phyloP scores from a whole-genome alignment of 208 protist genomes.

The Acanthamoeba comandoni region DNA sequence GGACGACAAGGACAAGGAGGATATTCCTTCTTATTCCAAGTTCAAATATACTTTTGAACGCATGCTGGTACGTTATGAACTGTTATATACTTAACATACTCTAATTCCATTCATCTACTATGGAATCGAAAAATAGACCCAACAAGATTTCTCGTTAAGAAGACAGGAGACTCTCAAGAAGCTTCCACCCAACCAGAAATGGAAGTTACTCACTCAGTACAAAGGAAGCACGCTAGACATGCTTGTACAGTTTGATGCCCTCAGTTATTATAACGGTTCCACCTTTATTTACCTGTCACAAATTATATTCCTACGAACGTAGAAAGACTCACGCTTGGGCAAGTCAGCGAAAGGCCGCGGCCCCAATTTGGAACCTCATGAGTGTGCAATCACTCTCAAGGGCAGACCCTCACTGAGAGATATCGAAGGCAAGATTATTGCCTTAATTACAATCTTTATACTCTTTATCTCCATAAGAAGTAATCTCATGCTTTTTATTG shows the following conservation, averaged over 20 bases:
- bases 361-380: constrained; percentile 18
- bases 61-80: constrained; percentile 35
- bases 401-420: constrained; percentile 25
- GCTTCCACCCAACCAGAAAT: constrained; percentile 64
- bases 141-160: constrained; percentile 51
- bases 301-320: background rate
- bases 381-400: constrained; percentile 30
- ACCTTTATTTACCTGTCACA: background rate
- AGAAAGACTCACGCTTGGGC: constrained; percentile 31
- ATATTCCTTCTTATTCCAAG: constrained; percentile 71
- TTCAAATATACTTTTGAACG: constrained; percentile 64
- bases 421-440: constrained; percentile 5
- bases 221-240: constrained; percentile 58
- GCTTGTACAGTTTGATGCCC: constrained; percentile 21
- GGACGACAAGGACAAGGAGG: constrained; percentile 36
- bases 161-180: constrained; percentile 64
- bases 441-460: background rate
- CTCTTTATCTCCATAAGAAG: too few relatives aligned
- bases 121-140: constrained; percentile 13
- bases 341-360: constrained; percentile 30
- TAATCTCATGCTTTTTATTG: too few relatives aligned
- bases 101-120: background rate
- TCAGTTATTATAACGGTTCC: background rate
- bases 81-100: background rate
- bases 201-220: constrained; percentile 67